A percentile compares a stretch with the other conserved stretches of the same genome.
These are phyloP conservation scores for Ganoderma boninense DNA, from an alignment of 1,284 basidiomycete species.

Conservation along the genomic window DNA sequence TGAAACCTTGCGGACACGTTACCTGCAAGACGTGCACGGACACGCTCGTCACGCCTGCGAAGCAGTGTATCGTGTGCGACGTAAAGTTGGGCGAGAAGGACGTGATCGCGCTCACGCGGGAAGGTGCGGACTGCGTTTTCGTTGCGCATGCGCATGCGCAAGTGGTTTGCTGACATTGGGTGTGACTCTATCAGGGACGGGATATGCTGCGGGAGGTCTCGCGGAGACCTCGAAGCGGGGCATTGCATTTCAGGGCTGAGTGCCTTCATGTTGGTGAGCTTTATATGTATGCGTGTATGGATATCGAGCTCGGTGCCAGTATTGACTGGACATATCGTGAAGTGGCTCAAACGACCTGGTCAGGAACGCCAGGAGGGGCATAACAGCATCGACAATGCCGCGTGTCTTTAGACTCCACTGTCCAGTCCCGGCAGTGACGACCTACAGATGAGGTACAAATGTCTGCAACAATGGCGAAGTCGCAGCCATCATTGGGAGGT, in stretches of 20 bases:
- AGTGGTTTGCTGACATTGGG: neutral
- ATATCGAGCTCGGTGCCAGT: neutral
- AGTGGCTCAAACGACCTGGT: too few relatives aligned
- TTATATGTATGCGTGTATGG: neutral
- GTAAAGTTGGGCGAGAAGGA: conserved; percentile 66
- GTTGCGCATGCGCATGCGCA: neutral
- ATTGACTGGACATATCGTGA: neutral
- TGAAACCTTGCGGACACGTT: conserved; percentile 86
- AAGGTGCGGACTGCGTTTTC: conserved; percentile 61
- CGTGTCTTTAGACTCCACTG: too few relatives aligned
- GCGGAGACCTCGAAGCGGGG: conserved; percentile 83
- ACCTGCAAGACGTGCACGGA: conserved; percentile 89
- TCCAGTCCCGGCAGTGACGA: too few relatives aligned
- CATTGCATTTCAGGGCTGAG: conserved; percentile 79
- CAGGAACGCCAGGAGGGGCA: too few relatives aligned
- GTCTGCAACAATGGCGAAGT: too few relatives aligned
- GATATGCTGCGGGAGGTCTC: conserved; percentile 89
- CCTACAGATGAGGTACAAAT: too few relatives aligned
- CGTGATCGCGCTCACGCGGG: conserved; percentile 79
- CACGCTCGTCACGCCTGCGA: conserved; percentile 76
- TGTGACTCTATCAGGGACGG: conserved; percentile 67
- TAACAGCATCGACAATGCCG: too few relatives aligned
- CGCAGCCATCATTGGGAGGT: too few relatives aligned
- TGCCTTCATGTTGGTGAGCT: neutral
- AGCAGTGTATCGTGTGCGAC: conserved; percentile 88